A percentile compares a stretch with the other conserved stretches of the same genome.
These are phyloP conservation scores for Quercus bicolor DNA, from an alignment of 306 rosid species.

Conservation along the genomic window DNA sequence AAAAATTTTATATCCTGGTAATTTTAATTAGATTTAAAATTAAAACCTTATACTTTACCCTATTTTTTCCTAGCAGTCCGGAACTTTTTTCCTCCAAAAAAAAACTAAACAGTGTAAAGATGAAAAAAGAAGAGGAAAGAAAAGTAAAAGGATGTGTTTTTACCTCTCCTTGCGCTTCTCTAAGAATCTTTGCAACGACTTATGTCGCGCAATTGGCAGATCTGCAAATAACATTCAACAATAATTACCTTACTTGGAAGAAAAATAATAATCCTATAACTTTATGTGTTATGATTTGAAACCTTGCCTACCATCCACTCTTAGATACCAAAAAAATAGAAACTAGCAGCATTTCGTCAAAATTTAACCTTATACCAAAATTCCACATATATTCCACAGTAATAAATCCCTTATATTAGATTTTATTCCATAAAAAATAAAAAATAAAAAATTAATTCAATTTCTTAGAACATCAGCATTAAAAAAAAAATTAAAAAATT, in stretches of 20 bases:
- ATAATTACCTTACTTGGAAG: background rate
- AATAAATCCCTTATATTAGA: no score
- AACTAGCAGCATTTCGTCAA: background rate
- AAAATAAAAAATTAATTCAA: no score
- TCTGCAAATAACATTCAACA: conserved; percentile 18
- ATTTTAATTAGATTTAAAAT: no score
- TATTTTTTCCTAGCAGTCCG: no score
- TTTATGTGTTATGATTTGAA: background rate
- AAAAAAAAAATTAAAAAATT: no score
- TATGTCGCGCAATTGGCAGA: conserved; percentile 41
- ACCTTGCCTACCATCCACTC: background rate
- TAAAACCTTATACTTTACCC: no score
- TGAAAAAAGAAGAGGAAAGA: no score
- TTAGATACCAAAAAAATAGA: background rate
- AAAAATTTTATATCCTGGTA: no score
- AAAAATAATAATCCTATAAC: background rate
- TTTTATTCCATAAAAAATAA: no score
- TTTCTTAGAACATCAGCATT: no score
- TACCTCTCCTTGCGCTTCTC: conserved; percentile 63
- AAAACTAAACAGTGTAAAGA: no score
- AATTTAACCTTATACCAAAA: background rate
- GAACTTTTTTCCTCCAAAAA: no score
- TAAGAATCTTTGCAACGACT: conserved; percentile 47
- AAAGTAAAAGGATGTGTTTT: background rate
- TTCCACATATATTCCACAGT: background rate